Base-by-base conservation (phyloP, 768 basidiomycete genomes). In the Butyriboletus loyo region DNA sequence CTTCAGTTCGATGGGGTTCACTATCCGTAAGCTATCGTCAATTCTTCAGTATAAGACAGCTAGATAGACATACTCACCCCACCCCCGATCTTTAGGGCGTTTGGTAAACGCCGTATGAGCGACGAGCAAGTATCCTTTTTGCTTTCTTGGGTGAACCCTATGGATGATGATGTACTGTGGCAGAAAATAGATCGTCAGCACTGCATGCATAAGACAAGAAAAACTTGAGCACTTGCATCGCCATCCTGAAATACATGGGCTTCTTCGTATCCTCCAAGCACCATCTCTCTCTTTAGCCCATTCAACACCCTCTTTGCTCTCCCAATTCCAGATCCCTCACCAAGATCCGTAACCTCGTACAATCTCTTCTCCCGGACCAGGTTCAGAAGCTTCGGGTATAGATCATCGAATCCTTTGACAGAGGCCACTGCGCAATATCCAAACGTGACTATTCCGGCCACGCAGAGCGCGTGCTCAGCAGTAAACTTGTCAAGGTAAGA, bases 241-340 rank as follows among this genome's bases (percentile, higher is more conserved):
- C 90, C 93, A 68, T 98, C 97, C 68, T 98, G 93, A 63, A 95
- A 95, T 10, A 98, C 92, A 72, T 98, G 92, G 0, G 93, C 96
- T 69, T 99, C 97, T 53, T 85, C 82, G 56, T 81, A 98, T 0
- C 84, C 89, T 2, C 78, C 84, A n/a, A 92, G 73, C 4, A 91
- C 80, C 91, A 98, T 93, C 74, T 99, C 94, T 35, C 89, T 75
- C 69, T 93, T 95, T 49, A 99, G 66, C 46, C 85, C 81, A 66
- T 98, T 98, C 57, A 98, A 63, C 2, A 96, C 66, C 55, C 92
- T 76, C 72, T 86, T 85, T 27, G 78, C 77, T 53, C 67, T 75
- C 8, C 77, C 77, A 54, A 83, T 85, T 6, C 80, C 84, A 41
- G 82, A 85, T 40, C 70, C 63, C 59, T 84, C 71, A 45, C 76